Evolutionary conservation across 768 basidiomycete species (phyloP), one percentile per base, ranked within the genome.

Genomic region (Trametes cingulata): DNA sequence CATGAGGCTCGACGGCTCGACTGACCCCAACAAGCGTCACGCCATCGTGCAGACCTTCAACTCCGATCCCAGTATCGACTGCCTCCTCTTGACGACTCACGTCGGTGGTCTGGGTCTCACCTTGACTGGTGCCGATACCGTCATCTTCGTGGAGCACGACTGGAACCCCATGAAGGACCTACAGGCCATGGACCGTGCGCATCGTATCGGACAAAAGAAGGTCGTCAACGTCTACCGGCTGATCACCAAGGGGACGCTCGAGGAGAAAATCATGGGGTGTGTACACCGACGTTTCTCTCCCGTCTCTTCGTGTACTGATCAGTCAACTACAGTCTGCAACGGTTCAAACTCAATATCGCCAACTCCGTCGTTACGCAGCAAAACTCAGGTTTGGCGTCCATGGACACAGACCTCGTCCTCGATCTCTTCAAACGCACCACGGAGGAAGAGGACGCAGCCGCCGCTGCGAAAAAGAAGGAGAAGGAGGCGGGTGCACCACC

Each of bases 111-210:
- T 99, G 25, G 97, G 97, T 7, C 76, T 99, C 70, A 99, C 96
- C 19, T 77, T 99, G 64, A 99, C 97, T 0, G 96, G 97, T 20
- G 97, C 97, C 7, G 97, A 99, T 72, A 99, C 97, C 0, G 97
- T 99, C 58, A 97, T 99, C 64, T 99, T 99, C 68, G 93, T 99
- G 52, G 97, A 99, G 72, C 97, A 99, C 68, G 97, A 99, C 72
- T 99, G 97, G 97, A 99, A 99, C 72, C 97, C 97, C 7, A 97
- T 96, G 95, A 98, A 98, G 73, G 97, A 99, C 77, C 77, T 98
- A 6, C 97, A 99, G 71, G 97, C 97, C 8, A 99, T 99, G 97
- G 97, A 99, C 71, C 85, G 97, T 58, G 97, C 97, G 1, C 97
- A 98, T 75, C 88, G 97, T 54, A 88, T 98, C 37, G 97, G 97